phyloP scores from a whole-genome alignment of 306 rosid genomes.

The Cicer yamashitae region DNA sequence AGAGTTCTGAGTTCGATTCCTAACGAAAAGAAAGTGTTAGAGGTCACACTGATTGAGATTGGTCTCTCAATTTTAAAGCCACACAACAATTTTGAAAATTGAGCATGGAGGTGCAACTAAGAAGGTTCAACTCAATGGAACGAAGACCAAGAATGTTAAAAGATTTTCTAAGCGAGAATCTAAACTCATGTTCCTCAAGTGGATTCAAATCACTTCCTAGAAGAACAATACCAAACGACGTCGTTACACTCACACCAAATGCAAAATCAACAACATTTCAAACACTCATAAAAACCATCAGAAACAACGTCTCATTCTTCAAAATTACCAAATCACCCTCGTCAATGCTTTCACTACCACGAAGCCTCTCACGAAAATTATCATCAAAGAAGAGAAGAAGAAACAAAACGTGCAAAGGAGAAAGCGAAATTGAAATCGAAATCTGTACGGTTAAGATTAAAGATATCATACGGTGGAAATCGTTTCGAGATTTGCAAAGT shows the following conservation, averaged over 20 bases:
- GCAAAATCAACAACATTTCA: constrained; percentile 47
- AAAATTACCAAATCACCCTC: constrained; percentile 53
- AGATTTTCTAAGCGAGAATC: constrained; percentile 67
- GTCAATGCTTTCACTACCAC: constrained; percentile 52
- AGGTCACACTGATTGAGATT: neutral
- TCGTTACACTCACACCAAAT: constrained; percentile 13
- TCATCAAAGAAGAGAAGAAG: constrained; percentile 33
- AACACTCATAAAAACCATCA: constrained; percentile 59
- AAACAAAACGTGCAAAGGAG: neutral
- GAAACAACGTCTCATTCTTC: constrained; percentile 56
- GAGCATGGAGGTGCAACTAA: constrained; percentile 49
- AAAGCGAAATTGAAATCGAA: constrained; percentile 37
- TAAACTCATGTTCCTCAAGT: constrained; percentile 58
- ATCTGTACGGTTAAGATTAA: constrained; percentile 56
- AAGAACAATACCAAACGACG: constrained; percentile 33
- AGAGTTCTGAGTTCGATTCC: no score
- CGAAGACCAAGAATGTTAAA: constrained; percentile 65
- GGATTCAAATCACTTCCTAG: constrained; percentile 67
- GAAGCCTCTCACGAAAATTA: constrained; percentile 58
- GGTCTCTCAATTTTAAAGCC: neutral
- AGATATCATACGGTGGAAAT: constrained; percentile 85
- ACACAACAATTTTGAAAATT: constrained; percentile 3
- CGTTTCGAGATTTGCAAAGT: constrained; percentile 57
- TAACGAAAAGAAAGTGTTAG: neutral
- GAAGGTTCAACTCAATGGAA: constrained; percentile 50